Conservation (phyloP, 225 moss, liverwort and hornwort genomes). For the Polytrichum commune region DNA sequence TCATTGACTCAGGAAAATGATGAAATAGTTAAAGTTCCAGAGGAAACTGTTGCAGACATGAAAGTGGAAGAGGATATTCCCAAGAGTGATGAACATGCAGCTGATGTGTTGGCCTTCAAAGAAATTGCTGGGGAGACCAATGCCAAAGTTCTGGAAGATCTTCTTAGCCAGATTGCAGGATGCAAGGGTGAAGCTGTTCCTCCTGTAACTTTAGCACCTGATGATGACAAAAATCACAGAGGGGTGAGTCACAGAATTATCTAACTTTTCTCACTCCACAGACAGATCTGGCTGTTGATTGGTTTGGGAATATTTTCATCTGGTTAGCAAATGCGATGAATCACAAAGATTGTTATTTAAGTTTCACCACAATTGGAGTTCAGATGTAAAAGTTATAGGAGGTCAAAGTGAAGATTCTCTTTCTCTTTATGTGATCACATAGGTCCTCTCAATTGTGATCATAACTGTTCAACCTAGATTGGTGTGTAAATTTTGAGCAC, state of each 20-base stretch:
- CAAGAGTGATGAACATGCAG: slow-evolving; percentile 39
- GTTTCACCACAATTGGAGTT: too few species aligned
- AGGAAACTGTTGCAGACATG: slow-evolving; percentile 40
- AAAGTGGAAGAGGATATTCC: slow-evolving; percentile 21
- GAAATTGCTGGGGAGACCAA: slow-evolving; percentile 70
- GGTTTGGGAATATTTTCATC: too few species aligned
- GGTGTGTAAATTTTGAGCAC: too few species aligned
- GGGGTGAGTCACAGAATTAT: slow-evolving; percentile 43
- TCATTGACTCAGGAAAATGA: slow-evolving; percentile 38
- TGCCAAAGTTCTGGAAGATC: slow-evolving; percentile 49
- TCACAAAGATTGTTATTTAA: too few species aligned
- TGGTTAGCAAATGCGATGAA: too few species aligned
- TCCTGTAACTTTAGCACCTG: slow-evolving; percentile 71
- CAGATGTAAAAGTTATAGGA: too few species aligned
- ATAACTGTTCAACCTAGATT: too few species aligned
- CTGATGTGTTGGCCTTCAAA: slow-evolving; percentile 66
- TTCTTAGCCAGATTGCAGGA: slow-evolving; percentile 58
- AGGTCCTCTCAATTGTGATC: too few species aligned
- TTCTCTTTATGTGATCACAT: too few species aligned
- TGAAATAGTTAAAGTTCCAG: slow-evolving; percentile 37
- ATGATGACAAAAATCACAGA: slow-evolving; percentile 87
- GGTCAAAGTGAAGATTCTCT: too few species aligned
- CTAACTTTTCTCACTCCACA: neutral
- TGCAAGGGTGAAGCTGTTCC: slow-evolving; percentile 51
- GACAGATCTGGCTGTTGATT: too few species aligned